A percentile compares a stretch with the other conserved stretches of the same genome.
Conservation (phyloP, 2,329 filamentous ascomycete genomes). For the Pestalotiopsis sp. region DNA sequence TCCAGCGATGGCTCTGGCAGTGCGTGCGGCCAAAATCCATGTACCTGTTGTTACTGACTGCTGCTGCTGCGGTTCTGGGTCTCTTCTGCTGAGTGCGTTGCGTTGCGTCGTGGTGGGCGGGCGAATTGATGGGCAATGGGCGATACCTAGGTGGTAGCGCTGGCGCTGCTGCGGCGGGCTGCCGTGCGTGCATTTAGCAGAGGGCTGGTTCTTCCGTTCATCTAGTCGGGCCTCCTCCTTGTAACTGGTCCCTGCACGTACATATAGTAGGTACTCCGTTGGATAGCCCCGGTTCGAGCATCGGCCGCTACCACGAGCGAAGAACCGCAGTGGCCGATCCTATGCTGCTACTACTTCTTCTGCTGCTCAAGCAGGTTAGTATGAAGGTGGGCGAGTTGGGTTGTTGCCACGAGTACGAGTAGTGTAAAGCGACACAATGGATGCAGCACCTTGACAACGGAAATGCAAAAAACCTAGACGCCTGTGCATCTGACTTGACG, state of each 20-base stretch:
- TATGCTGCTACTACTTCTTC: not conserved
- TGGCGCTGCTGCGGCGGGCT: not conserved
- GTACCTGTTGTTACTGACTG: not conserved
- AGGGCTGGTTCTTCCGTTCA: not conserved
- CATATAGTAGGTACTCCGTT: not conserved
- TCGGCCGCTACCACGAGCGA: conserved; percentile 4
- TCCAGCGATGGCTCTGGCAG: conserved; percentile 4
- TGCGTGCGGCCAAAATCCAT: not conserved
- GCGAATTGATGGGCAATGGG: not conserved
- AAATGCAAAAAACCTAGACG: not conserved
- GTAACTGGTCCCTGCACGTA: conserved; percentile 1
- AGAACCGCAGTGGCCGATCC: not conserved
- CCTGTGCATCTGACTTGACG: conserved; percentile 7
- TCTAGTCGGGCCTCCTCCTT: not conserved
- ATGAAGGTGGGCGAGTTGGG: not conserved
- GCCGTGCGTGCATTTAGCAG: not conserved
- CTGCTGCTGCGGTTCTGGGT: not conserved
- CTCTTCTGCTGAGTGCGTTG: conserved; percentile 2
- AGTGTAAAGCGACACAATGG: not conserved
- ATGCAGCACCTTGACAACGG: not conserved
- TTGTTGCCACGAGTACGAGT: not conserved
- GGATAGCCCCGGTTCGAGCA: not conserved
- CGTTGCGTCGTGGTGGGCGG: not conserved
- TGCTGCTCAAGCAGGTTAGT: not conserved
- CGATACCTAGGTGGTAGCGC: not conserved